Percentiles rank a stretch among this genome's conserved stretches.
These are phyloP conservation scores for Aspergillus nomiae DNA, from an alignment of 2,329 filamentous ascomycete species.

Conservation along the genomic window DNA sequence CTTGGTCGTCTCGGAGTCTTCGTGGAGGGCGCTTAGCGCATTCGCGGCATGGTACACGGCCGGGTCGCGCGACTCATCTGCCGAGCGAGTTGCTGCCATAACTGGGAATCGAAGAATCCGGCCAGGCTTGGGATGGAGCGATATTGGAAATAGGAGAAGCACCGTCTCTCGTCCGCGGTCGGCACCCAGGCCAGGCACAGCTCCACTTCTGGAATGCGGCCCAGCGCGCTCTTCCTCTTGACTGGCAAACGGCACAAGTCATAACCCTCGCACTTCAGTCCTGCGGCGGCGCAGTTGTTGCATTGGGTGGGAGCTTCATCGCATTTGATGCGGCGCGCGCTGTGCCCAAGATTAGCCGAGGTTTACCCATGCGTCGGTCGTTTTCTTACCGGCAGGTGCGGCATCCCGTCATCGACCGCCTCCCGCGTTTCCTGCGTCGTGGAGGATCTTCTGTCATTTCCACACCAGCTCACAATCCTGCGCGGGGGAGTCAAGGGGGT, in stretches of 20 bases:
- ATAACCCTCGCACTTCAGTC: slow-evolving; percentile 10
- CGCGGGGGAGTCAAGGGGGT: background rate
- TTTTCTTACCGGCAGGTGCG: slow-evolving; percentile 13
- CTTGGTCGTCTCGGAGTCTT: slow-evolving; percentile 2
- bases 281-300: slow-evolving; percentile 4
- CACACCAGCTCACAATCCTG: background rate
- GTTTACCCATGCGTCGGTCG: background rate
- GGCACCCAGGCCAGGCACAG: background rate
- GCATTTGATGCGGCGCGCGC: slow-evolving; percentile 12
- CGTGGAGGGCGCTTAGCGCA: slow-evolving; percentile 10
- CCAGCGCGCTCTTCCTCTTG: background rate
- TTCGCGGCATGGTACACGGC: slow-evolving; percentile 10
- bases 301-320: slow-evolving; percentile 10
- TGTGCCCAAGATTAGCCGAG: slow-evolving; percentile 6
- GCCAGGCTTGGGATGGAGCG: background rate
- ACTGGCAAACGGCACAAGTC: background rate
- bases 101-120: slow-evolving; percentile 5
- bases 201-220: background rate
- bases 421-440: background rate
- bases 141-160: slow-evolving; percentile 9
- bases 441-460: background rate
- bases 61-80: slow-evolving; percentile 9
- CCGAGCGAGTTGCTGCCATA: slow-evolving; percentile 9
- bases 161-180: slow-evolving; percentile 6
- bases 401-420: slow-evolving; percentile 13